A percentile compares a stretch with the other conserved stretches of the same genome.
phyloP scores from a whole-genome alignment of 108 stramenopile species.

The Fragilariopsis cylindrus region DNA sequence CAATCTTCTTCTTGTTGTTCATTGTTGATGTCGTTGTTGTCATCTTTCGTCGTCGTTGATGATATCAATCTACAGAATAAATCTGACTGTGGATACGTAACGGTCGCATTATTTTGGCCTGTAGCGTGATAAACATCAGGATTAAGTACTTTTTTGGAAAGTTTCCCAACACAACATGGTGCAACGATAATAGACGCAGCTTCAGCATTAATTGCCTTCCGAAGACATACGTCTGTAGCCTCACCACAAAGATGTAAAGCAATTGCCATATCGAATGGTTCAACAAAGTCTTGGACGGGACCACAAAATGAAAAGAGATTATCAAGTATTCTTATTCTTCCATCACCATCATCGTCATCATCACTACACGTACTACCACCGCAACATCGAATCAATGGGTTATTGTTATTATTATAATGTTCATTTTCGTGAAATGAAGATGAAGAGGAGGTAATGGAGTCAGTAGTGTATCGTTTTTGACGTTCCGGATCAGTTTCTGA shows the following conservation, averaged over 20 bases:
- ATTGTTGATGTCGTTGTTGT: constrained; percentile 5
- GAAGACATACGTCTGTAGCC: constrained; percentile 70
- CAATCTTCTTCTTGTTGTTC: constrained; percentile 42
- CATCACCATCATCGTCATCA: not conserved
- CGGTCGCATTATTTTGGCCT: constrained; percentile 46
- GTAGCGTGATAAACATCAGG: constrained; percentile 77
- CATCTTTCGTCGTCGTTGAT: not conserved
- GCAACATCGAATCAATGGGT: not conserved
- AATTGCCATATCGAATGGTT: constrained; percentile 58
- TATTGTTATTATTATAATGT: not conserved
- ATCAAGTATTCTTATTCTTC: constrained; percentile 28
- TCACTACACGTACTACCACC: not conserved
- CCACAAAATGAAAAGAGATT: constrained; percentile 66
- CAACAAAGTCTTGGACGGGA: constrained; percentile 50
- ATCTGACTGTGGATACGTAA: constrained; percentile 69
- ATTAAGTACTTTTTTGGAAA: constrained; percentile 40
- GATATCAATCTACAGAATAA: constrained; percentile 40
- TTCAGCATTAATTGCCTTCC: constrained; percentile 35
- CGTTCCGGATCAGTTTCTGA: not conserved
- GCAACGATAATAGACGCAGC: constrained; percentile 53
- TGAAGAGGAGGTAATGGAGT: not conserved
- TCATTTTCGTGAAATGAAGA: not conserved
- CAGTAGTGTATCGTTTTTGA: not conserved
- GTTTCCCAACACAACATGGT: constrained; percentile 80
- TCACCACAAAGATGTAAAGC: constrained; percentile 80